These are phyloP conservation scores for Talaromyces sp. DNA, from an alignment of 2,329 filamentous ascomycete species.

Conservation along the genomic window DNA sequence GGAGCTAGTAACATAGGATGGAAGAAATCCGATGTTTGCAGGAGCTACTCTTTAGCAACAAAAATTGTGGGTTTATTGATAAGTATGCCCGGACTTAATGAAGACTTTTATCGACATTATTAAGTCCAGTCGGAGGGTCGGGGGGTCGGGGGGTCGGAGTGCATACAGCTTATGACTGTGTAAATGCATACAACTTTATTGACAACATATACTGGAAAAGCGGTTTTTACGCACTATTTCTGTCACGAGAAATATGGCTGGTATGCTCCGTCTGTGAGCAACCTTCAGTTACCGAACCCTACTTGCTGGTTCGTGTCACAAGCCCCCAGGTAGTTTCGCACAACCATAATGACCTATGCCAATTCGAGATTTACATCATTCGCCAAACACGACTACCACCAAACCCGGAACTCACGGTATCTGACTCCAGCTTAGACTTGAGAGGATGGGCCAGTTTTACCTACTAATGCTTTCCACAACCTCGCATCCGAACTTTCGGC, in stretches of 20 bases:
- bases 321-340: background rate
- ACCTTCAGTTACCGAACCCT: background rate
- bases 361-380: background rate
- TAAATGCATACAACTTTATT: background rate
- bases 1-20: background rate
- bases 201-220: background rate
- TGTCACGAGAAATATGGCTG: background rate
- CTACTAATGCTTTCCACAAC: background rate
- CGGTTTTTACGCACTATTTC: background rate
- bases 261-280: background rate
- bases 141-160: background rate
- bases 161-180: background rate
- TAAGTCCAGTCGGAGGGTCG: background rate
- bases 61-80: background rate
- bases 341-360: background rate
- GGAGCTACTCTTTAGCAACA: background rate
- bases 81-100: background rate
- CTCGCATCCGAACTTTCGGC: background rate
- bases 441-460: background rate
- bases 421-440: background rate
- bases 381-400: background rate
- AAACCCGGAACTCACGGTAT: background rate
- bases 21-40: background rate
- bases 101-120: background rate
- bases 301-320: background rate